phyloP scores from a whole-genome alignment of 169 alveolate genomes.

The Plasmodium vivax region DNA sequence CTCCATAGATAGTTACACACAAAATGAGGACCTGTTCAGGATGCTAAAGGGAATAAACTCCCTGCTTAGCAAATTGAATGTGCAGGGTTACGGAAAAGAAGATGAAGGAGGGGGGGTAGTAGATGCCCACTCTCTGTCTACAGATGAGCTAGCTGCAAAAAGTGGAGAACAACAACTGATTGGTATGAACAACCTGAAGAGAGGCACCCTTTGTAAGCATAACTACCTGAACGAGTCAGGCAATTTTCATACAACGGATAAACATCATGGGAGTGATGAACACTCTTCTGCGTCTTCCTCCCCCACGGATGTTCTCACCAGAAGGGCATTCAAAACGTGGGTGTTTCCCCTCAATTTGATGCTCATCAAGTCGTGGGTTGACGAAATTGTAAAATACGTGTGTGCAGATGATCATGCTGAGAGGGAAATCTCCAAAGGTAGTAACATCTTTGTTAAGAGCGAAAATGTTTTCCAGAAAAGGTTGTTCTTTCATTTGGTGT shows the following conservation, averaged over 20 bases:
- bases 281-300: neutral
- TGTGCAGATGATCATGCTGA: neutral
- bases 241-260: neutral
- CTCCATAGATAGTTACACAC: slow-evolving; percentile 23
- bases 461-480: slow-evolving; percentile 30
- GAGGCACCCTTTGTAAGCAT: neutral
- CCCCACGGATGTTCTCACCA: neutral
- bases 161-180: neutral
- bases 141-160: neutral
- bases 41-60: slow-evolving; percentile 14
- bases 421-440: neutral
- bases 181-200: neutral
- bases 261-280: neutral
- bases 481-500: slow-evolving; percentile 55
- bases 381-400: neutral
- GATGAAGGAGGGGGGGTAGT: neutral
- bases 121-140: neutral
- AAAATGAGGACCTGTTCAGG: neutral
- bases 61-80: slow-evolving; percentile 29
- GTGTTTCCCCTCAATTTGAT: neutral
- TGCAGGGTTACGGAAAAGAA: neutral
- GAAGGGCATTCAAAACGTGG: neutral
- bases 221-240: neutral
- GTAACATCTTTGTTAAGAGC: slow-evolving; percentile 22
- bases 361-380: slow-evolving; percentile 19